Percentiles rank a stretch among this genome's conserved stretches.
phyloP scores from a whole-genome alignment of 2,329 filamentous ascomycete species.

The Diaporthe vaccinii region DNA sequence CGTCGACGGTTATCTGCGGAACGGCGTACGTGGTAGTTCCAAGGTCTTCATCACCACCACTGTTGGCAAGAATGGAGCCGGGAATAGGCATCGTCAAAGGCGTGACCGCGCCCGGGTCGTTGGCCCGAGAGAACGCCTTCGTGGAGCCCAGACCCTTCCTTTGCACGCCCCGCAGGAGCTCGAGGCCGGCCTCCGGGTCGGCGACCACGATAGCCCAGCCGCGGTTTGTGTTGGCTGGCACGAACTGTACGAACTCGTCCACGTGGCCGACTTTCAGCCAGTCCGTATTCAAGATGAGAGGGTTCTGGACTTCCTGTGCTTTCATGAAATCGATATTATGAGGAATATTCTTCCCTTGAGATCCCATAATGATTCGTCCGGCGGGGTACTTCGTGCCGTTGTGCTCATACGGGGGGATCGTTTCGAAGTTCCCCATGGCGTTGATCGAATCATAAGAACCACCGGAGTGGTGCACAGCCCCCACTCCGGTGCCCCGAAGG shows the following conservation, averaged over 20 bases:
- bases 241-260: not conserved
- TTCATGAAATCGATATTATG: not conserved
- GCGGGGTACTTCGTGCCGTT: not conserved
- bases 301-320: not conserved
- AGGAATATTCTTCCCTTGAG: not conserved
- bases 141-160: not conserved
- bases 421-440: not conserved
- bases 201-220: not conserved
- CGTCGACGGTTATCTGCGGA: not conserved
- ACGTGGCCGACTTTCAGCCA: not conserved
- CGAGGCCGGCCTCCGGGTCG: not conserved
- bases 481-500: not conserved
- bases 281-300: not conserved
- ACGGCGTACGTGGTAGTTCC: not conserved
- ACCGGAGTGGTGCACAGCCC: not conserved
- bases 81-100: no score
- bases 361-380: not conserved
- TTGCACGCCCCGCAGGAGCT: not conserved
- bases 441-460: not conserved
- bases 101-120: not conserved
- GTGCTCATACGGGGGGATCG: not conserved
- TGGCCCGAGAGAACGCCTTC: not conserved
- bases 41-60: no score
- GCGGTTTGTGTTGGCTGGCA: not conserved
- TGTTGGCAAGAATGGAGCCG: no score